Conservation (phyloP, 805 yeast species). For the Kodamaea kaohsiungensis region DNA sequence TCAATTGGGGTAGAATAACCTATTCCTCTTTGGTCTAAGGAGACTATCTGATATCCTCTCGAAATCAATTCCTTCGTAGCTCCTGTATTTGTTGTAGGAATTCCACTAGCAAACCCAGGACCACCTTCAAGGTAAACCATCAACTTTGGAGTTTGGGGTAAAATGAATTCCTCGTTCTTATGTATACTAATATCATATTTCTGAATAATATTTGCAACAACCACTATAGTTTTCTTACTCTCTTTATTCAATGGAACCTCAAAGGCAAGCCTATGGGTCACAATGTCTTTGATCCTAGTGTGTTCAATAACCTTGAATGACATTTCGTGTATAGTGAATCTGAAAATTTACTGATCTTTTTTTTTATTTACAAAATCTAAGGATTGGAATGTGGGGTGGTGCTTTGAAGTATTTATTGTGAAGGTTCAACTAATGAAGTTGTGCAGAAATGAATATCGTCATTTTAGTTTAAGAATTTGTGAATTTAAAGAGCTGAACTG, state of each 20-base stretch:
- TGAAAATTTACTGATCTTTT: not conserved
- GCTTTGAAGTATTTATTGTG: no score
- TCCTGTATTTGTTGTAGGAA: conserved; percentile 38
- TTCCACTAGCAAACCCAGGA: conserved; percentile 50
- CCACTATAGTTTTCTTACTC: conserved; percentile 9
- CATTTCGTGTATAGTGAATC: not conserved
- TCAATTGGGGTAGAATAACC: conserved; percentile 54
- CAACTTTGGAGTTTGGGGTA: conserved; percentile 36
- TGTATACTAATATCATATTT: conserved; percentile 25
- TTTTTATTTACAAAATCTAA: not conserved
- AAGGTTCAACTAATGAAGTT: no score
- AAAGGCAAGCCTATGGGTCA: conserved; percentile 23
- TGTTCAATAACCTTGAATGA: conserved; percentile 3
- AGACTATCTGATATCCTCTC: conserved; percentile 45
- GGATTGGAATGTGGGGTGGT: not conserved
- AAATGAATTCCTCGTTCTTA: conserved; percentile 9
- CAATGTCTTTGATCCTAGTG: conserved; percentile 18
- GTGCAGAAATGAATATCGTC: no score
- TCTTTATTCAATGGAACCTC: conserved; percentile 22
- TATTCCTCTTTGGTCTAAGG: conserved; percentile 63
- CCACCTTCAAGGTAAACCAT: conserved; percentile 54
- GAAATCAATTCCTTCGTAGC: conserved; percentile 39
- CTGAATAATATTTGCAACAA: conserved; percentile 37
- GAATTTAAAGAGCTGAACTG: no score
- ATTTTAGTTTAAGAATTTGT: no score